phyloP scores from a whole-genome alignment of 306 rosid species.

The Pyrus betulifolia region DNA sequence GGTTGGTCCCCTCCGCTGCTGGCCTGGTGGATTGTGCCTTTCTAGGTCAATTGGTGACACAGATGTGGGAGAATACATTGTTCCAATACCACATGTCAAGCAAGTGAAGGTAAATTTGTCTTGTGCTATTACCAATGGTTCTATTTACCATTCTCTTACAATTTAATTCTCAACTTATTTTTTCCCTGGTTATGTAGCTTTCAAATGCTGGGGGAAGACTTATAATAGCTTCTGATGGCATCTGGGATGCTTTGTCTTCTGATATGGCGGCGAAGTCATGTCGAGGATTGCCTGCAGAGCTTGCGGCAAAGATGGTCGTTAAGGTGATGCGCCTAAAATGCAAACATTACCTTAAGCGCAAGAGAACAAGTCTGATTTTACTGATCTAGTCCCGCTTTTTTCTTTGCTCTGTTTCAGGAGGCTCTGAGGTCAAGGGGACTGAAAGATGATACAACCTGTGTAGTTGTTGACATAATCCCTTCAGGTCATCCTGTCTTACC shows the following conservation, averaged over 20 bases:
- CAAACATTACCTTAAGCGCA: constrained; percentile 1
- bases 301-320: constrained; percentile 96
- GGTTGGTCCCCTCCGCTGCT: constrained; percentile 99
- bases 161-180: constrained; percentile 12
- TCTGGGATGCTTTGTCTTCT: constrained; percentile 93
- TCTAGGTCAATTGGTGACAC: constrained; percentile 98
- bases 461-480: constrained; percentile 95
- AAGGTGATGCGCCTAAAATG: constrained; percentile 47
- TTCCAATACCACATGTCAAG: constrained; percentile 95
- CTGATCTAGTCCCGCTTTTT: constrained; percentile 5
- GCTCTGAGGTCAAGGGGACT: constrained; percentile 96
- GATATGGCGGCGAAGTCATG: constrained; percentile 83
- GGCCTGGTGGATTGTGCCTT: constrained; percentile 99
- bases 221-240: constrained; percentile 97
- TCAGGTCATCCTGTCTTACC: constrained; percentile 65
- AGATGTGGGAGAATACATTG: constrained; percentile 96
- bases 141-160: background rate
- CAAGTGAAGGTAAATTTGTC: constrained; percentile 78
- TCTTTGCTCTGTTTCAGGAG: constrained; percentile 43
- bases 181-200: constrained; percentile 44
- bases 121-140: constrained; percentile 6
- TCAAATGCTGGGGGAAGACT: constrained; percentile 93
- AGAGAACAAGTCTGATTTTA: constrained; percentile 6
- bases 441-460: constrained; percentile 97
- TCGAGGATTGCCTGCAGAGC: constrained; percentile 94